These are phyloP conservation scores for Mucor velutinosus DNA, from an alignment of 371 early-diverging fungal species.

Conservation along the genomic window DNA sequence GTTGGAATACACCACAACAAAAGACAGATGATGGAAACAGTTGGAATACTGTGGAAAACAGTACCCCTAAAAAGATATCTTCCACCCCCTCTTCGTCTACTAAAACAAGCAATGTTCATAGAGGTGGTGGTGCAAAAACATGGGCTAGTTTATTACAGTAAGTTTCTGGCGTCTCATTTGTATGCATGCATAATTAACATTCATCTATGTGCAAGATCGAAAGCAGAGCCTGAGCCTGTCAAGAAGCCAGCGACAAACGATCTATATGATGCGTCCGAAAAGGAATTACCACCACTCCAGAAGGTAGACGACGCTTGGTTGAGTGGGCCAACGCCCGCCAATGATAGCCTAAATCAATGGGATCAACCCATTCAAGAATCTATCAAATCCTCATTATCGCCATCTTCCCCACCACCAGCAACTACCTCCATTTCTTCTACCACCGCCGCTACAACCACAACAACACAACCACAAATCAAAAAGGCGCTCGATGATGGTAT, in stretches of 20 bases:
- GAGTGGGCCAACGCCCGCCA: background rate
- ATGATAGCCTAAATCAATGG: constrained; percentile 2
- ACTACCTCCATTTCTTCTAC: background rate
- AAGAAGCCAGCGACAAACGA: background rate
- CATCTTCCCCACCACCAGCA: background rate
- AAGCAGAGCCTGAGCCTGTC: constrained; percentile 38
- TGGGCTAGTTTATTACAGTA: constrained; percentile 81
- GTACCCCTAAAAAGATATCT: constrained; percentile 10
- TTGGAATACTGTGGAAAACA: constrained; percentile 60
- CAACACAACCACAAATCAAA: background rate
- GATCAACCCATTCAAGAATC: constrained; percentile 11
- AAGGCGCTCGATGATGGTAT: background rate
- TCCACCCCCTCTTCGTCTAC: constrained; percentile 12
- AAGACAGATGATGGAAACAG: constrained; percentile 63
- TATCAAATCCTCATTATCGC: background rate
- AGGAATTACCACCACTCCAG: constrained; percentile 4
- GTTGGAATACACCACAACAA: background rate
- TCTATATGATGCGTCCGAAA: background rate
- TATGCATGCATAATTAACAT: background rate
- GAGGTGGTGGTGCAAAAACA: constrained; percentile 34
- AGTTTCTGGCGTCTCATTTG: constrained; percentile 18
- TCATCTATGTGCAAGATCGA: background rate
- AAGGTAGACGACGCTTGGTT: constrained; percentile 19
- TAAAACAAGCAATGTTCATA: constrained; percentile 10
- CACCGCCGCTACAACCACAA: background rate